phyloP scores from a whole-genome alignment of 2,329 filamentous ascomycete species.

The Monilinia laxa region DNA sequence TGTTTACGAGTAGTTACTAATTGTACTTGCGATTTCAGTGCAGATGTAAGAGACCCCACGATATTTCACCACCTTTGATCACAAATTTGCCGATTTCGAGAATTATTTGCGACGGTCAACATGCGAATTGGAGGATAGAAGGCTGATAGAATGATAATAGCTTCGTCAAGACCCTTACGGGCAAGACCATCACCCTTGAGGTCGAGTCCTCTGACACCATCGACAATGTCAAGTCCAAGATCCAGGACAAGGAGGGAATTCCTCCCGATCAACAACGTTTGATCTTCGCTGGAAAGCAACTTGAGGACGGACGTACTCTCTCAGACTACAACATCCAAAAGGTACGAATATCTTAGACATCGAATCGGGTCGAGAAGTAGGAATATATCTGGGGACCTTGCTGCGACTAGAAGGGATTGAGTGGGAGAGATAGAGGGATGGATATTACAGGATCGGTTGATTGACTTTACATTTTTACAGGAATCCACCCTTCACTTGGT shows the following conservation, averaged over 20 bases:
- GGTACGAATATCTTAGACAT: conserved; percentile 49
- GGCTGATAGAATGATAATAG: conserved; percentile 48
- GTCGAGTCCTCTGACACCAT: conserved; percentile 99
- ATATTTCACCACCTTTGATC: conserved; percentile 36
- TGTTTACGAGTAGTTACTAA: conserved; percentile 38
- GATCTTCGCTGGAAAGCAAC: conserved; percentile 99
- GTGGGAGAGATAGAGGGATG: neutral
- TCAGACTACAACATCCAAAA: conserved; percentile 99
- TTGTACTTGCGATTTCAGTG: conserved; percentile 56
- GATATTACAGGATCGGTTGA: conserved; percentile 15
- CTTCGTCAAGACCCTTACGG: conserved; percentile 99
- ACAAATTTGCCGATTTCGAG: conserved; percentile 14
- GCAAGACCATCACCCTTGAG: conserved; percentile 99
- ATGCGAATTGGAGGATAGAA: conserved; percentile 22
- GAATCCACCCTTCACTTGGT: conserved; percentile 98
- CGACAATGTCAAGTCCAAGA: conserved; percentile 99
- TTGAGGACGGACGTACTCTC: conserved; percentile 95
- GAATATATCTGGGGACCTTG: neutral
- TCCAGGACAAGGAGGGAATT: conserved; percentile 99
- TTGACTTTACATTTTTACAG: conserved; percentile 48
- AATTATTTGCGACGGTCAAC: conserved; percentile 1
- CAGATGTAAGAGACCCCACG: conserved; percentile 70
- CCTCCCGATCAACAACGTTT: conserved; percentile 97
- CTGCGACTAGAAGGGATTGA: neutral
- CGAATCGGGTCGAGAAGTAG: neutral